Conservation (phyloP, 257 asterid species). For the Ocimum tenuiflorum region DNA sequence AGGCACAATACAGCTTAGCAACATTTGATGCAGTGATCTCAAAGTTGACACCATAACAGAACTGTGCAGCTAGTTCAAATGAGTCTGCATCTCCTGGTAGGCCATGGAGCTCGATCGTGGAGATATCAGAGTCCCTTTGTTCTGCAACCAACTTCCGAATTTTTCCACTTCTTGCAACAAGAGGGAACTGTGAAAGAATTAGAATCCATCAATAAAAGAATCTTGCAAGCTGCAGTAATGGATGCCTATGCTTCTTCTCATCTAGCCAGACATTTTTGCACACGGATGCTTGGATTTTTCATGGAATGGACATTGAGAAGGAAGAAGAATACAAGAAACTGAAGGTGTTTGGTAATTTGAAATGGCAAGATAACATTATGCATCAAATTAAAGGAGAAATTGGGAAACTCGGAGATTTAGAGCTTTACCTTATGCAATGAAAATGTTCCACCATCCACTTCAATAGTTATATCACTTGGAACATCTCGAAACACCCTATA, state of each 20-base stretch:
- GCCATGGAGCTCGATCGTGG: slow-evolving; percentile 53
- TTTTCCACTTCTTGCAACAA: slow-evolving; percentile 76
- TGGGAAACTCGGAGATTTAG: background rate
- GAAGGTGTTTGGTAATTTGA: too few relatives aligned
- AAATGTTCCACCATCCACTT: slow-evolving; percentile 58
- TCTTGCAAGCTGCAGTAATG: background rate
- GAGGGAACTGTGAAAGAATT: slow-evolving; percentile 61
- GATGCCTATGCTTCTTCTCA: background rate
- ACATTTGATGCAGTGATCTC: slow-evolving; percentile 74
- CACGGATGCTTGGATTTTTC: too few relatives aligned
- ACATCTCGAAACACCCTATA: slow-evolving; percentile 82
- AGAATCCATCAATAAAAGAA: background rate
- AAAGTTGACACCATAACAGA: slow-evolving; percentile 76
- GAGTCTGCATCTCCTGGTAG: slow-evolving; percentile 75
- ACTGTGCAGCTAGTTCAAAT: slow-evolving; percentile 78
- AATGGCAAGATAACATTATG: too few relatives aligned
- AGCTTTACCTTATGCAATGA: slow-evolving; percentile 66
- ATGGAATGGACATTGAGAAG: too few relatives aligned
- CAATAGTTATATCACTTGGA: slow-evolving; percentile 71
- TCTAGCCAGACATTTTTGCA: too few relatives aligned
- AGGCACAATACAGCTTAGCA: slow-evolving; percentile 58
- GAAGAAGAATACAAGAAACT: too few relatives aligned
- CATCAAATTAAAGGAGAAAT: background rate
- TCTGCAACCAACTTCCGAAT: slow-evolving; percentile 67
- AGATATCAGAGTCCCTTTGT: slow-evolving; percentile 47